Evolutionary conservation across 495 filamentous ascomycete species (phyloP), one percentile per base, ranked within the genome.

Genomic region (Talaromyces adpressus): DNA sequence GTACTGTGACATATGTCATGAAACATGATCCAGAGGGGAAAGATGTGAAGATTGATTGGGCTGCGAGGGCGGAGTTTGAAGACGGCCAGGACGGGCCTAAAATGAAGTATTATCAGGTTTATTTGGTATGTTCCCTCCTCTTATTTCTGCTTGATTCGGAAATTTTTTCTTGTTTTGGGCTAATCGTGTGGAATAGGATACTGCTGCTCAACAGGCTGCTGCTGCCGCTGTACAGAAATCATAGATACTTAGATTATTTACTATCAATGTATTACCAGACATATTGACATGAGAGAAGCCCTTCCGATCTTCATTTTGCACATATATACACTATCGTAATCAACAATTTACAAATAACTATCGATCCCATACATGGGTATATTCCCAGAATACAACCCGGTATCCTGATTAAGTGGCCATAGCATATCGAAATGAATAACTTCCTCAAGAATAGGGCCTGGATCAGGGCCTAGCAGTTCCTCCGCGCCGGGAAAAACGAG

Each of bases 41-140:
- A 1, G 71, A 71, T 59, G 69, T 77, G 5, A 72, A 78, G 65
- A 68, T 80, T 32, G 73, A 73, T 3, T 89, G 85, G 85, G 81
- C 82, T 52, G 85, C 79, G 32, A 69, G 80, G 60, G 84, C 81
- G 56, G 75, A 79, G 16, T 77, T 89, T 72, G 77, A 68, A 9
- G 70, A 80, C 67, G 75, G 73, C 32, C 76, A 71, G 3, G 79
- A 75, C 6, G 73, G 59, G 39, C 73, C 82, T 65, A 84, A 79
- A 74, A 83, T 87, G 83, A 74, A 71, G 63, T 84, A 84, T 67
- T 89, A 89, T 77, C 84, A 87, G 72, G 85, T 89, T 63, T 89
- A 87, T 73, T 70, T 89, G 73, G 85, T 86, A 59, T 66, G 81
- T 77, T 25, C 22, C 51, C 23, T 23, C 23, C 23, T 27, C 7